Base-by-base conservation (phyloP, 352 stramenopile species). In the Achlya hypogyna region DNA sequence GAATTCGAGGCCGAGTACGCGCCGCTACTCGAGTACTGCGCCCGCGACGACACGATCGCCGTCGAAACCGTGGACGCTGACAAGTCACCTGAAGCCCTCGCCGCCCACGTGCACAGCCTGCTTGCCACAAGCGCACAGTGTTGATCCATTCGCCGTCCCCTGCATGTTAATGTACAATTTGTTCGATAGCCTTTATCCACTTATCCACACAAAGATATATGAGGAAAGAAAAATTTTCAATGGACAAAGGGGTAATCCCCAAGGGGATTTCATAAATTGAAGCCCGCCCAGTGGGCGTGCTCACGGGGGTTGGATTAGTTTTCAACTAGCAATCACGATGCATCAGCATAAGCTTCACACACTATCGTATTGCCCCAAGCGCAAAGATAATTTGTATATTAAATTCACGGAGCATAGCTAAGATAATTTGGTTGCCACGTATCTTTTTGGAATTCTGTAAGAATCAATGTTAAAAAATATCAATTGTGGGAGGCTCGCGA, bases 241-340 rank as follows among this genome's bases (percentile, higher is more conserved):
- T 62, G 16, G 4, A 45, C 9, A 32, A 62, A 49, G 5, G 53
- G 49, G 43, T 35, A 68, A 68, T 62, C 49, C 60, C 60, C 60
- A 49, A 62, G 83, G 76, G 87, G 82, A 83, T 77, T 88, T 84
- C 86, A 95, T 85, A 95, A 95, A 95, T 93, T 95, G 86, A 84
- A 84, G 78, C 76, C 75, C 83, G 86, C 84, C 84, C 60, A 91
- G 83, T 92, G 84, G 86, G 83, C 80, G 88, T 82, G 49, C 80
- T 78, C 84, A 95, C 86, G 74, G 75, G 82, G 82, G 75, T 95
- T 95, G 86, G 86, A 95, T 82, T 95, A 95, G 86, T 95, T 95
- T 95, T 93, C 86, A 95, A 95, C 84, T 95, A 95, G 86, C 86
- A 95, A 95, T 92, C 85, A 95, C 86, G 86, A 95, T 86, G 84